Base-by-base conservation (phyloP, 2,329 filamentous ascomycete genomes). In the Sclerotinia borealis region DNA sequence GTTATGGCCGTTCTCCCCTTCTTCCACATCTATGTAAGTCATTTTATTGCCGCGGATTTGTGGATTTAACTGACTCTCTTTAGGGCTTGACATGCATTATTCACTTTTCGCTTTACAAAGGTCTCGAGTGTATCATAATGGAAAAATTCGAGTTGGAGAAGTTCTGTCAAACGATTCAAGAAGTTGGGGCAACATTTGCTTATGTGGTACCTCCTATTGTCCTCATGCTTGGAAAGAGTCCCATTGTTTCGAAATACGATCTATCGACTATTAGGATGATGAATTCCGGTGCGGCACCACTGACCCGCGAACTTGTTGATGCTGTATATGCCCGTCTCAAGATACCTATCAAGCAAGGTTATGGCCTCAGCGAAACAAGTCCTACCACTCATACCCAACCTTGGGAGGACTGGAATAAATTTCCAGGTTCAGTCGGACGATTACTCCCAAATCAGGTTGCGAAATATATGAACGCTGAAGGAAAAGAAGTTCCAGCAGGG, bases 161-260 rank as follows among this genome's bases (percentile, higher is more conserved):
- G 64, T 93, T 91, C 75, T 96, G 92, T 77, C 75, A 81, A 15
- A 82, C 90, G 63, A 86, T 97, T 25, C 89, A 96, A 74, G 81
- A 89, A 31, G 82, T 90, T 73, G 27, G 81, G 25, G 83, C 96
- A 70, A 95, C 89, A 2, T 93, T 91, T 74, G 80, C 84, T 50
- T 96, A 93, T 73, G 83, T 96, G 13, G 91, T 93, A 0, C 93
- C 93, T 1, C 93, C 93, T 0, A 86, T 98, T 8, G 83, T 96
- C 1, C 82, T 98, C 10, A 82, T 88, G 0, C 83, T 98, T 1
- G 85, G 88, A 67, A 96, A 96, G 75, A 84, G 90, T 69, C 92
- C 92, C 0, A 72, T 86, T 3, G 87, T 96, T 9, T 83, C 84
- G 60, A 89, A 92, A 67, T 96, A 96, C 77, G 86, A 98, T 75